A percentile compares a stretch with the other conserved stretches of the same genome.
Evolutionary conservation across 2,329 filamentous ascomycete genomes (phyloP).

Genomic region (Coniochaeta hoffmannii): DNA sequence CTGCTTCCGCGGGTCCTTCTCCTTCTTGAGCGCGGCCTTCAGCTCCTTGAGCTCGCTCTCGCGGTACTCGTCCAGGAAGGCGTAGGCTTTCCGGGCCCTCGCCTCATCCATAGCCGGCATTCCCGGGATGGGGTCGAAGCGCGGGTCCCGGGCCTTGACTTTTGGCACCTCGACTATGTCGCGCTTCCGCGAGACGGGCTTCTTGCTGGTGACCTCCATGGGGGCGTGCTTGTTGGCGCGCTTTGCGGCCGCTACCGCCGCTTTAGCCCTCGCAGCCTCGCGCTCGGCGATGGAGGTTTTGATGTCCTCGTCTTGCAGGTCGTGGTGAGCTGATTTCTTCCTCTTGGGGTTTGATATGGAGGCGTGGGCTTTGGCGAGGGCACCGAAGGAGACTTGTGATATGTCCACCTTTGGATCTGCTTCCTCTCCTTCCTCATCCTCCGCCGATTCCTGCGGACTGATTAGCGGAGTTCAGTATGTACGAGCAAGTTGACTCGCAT

Average conservation of each 20-base stretch:
- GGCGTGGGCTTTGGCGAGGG: conserved; percentile 80
- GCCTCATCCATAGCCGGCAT: conserved; percentile 42
- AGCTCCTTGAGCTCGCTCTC: conserved; percentile 75
- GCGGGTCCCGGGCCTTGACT: conserved; percentile 65
- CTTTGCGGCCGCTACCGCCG: conserved; percentile 25
- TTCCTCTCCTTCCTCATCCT: conserved; percentile 23
- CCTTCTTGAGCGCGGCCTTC: conserved; percentile 54
- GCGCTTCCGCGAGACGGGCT: conserved; percentile 73
- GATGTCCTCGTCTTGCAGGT: conserved; percentile 25
- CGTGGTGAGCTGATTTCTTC: conserved; percentile 26
- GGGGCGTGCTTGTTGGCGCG: conserved; percentile 80
- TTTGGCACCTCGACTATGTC: conserved; percentile 60
- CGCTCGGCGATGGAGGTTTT: conserved; percentile 2
- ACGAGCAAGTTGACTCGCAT: not conserved
- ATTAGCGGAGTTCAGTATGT: not conserved
- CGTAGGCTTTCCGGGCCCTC: conserved; percentile 65
- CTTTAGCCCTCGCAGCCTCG: conserved; percentile 17
- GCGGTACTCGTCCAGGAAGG: conserved; percentile 82
- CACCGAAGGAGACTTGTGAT: conserved; percentile 73
- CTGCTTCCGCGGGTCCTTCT: conserved; percentile 58
- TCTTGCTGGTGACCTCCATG: conserved; percentile 72
- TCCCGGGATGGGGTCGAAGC: conserved; percentile 63
- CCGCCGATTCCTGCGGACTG: conserved; percentile 22
- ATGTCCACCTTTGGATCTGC: conserved; percentile 34
- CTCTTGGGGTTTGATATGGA: conserved; percentile 42